Base-by-base conservation (phyloP, 192 early-diverging fungal genomes). In the Coemansia sp. region DNA sequence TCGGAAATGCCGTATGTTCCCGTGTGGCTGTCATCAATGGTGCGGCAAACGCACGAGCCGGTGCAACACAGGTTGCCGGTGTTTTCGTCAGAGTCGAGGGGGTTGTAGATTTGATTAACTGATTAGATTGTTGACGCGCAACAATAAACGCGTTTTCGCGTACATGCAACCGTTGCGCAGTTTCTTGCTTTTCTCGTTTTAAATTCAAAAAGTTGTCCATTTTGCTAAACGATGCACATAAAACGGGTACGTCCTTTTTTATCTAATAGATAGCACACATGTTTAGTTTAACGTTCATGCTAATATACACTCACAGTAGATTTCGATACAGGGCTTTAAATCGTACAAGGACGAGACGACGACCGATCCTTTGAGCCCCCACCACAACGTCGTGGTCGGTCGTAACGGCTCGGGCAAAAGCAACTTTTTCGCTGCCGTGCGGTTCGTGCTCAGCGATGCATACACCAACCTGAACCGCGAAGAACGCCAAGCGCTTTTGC, bases 291-390 rank as follows among this genome's bases (percentile, higher is more conserved):
- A 10, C 39, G 39, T 3, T 10, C 11, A 41, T 10, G 39, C 39
- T 41, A 43, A 43, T 43, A 43, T n/a, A n/a, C 41, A 11, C 10
- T 5, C 10, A n/a, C 13, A 11, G 38, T 81, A 81, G 78, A 94
- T 98, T 68, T 87, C 90, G 38, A 99, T 99, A 62, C 94, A 96
- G 70, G 97, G 97, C 51, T 99, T 99, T 88, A 99, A 99, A 82
- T 96, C 94, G 70, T 99, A 98, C 82, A 96, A 95, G 74, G 93
- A 99, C 64, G 94, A 97, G 74, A 96, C 91, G 14, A 85, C 87
- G 18, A 92, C 93, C 50, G 94, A 97, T 41, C 93, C 93, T 4
- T 94, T 99, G 70, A 93, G 92, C 66, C 88, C 88, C 3, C 82
- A 88, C 29, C 95, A 96, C 76, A 99, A 99, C 82, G 97, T 98